A percentile compares a stretch with the other conserved stretches of the same genome.
Evolutionary conservation across 768 basidiomycete species (phyloP).

Genomic region (Strobilomyces confusus): DNA sequence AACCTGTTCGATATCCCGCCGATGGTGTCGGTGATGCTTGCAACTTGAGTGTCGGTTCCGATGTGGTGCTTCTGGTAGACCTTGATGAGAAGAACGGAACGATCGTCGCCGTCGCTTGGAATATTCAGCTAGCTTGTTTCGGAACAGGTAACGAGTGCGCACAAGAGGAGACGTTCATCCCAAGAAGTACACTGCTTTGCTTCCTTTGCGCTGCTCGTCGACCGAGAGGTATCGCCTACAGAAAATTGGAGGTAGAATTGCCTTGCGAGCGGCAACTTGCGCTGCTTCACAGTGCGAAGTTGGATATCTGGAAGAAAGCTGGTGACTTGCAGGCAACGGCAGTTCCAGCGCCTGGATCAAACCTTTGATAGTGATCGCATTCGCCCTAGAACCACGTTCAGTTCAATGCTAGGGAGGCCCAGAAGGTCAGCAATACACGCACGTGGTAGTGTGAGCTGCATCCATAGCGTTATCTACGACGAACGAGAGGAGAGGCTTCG

Average conservation of each 20-base stretch:
- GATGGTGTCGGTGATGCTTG: too few relatives aligned
- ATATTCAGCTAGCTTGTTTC: too few relatives aligned
- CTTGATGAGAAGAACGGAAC: too few relatives aligned
- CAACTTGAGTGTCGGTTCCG: too few relatives aligned
- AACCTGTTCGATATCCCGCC: too few relatives aligned
- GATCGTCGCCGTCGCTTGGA: too few relatives aligned
- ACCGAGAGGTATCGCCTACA: background rate
- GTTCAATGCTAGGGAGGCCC: too few relatives aligned
- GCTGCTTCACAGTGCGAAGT: background rate
- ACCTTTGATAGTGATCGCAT: background rate
- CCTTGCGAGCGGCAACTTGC: background rate
- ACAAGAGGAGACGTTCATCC: background rate
- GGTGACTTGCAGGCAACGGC: background rate
- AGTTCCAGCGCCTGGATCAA: background rate
- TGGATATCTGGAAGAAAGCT: background rate
- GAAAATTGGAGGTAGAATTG: background rate
- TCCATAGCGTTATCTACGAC: background rate
- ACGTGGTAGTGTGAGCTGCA: background rate
- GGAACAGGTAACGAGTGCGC: background rate
- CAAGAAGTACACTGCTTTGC: background rate
- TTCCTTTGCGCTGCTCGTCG: background rate
- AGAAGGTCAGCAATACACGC: background rate
- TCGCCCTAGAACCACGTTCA: background rate
- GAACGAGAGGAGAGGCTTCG: too few relatives aligned
- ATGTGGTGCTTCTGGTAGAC: too few relatives aligned